These are phyloP conservation scores for Dendrobium officinale DNA, from an alignment of 106 monocot species.

Conservation along the genomic window DNA sequence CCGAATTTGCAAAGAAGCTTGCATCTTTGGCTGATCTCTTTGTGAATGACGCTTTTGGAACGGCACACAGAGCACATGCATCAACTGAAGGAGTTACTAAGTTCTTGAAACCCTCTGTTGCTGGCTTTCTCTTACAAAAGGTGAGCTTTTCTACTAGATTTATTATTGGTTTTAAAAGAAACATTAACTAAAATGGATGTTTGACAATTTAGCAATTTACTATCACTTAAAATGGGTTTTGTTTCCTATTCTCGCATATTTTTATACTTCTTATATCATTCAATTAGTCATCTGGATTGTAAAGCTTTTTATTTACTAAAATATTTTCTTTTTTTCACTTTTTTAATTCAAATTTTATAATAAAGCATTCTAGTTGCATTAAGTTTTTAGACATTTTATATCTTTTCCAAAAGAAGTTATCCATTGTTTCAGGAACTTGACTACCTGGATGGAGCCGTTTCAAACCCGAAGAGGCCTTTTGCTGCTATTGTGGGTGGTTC, in stretches of 20 bases:
- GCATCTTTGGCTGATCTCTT: slow-evolving; percentile 84
- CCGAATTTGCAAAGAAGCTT: slow-evolving; percentile 85
- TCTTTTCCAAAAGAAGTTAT: background rate
- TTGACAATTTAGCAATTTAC: background rate
- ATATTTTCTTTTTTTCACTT: background rate
- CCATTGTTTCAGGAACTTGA: slow-evolving; percentile 39
- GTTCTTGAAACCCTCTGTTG: slow-evolving; percentile 59
- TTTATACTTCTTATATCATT: background rate
- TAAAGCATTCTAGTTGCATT: background rate
- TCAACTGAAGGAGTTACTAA: slow-evolving; percentile 83
- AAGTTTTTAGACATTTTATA: background rate
- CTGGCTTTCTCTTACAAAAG: slow-evolving; percentile 66
- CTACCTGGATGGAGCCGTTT: slow-evolving; percentile 58
- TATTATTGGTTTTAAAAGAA: background rate
- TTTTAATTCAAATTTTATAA: background rate
- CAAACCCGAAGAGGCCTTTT: slow-evolving; percentile 54
- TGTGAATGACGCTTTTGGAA: slow-evolving; percentile 92
- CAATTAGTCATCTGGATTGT: background rate
- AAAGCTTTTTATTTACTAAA: background rate
- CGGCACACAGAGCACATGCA: slow-evolving; percentile 72
- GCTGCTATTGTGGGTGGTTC: slow-evolving; percentile 67
- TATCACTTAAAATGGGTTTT: background rate
- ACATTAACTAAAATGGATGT: background rate
- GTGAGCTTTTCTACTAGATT: slow-evolving; percentile 14
- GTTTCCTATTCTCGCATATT: background rate